Evolutionary conservation across 345 rosid species (phyloP).

Genomic region (Acer yangbiense): DNA sequence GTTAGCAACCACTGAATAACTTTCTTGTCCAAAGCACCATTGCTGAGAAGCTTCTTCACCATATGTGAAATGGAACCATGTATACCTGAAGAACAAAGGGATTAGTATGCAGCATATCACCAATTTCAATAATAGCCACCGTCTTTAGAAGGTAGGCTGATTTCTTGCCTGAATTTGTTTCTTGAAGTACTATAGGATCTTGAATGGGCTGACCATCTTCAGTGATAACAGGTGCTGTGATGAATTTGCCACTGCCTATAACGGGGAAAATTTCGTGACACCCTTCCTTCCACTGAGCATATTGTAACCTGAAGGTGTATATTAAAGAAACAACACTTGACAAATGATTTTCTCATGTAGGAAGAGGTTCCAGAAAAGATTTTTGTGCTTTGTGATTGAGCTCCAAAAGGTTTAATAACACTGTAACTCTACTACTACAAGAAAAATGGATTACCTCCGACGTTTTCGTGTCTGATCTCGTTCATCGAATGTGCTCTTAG

Average conservation of each 20-base stretch:
- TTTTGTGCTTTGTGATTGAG: not conserved
- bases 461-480: conserved; percentile 71
- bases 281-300: conserved; percentile 79
- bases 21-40: conserved; percentile 72
- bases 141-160: conserved; percentile 25
- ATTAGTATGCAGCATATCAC: conserved; percentile 17
- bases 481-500: conserved; percentile 86
- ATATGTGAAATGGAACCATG: conserved; percentile 46
- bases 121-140: conserved; percentile 17
- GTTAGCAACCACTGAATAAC: conserved; percentile 87
- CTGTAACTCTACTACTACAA: not conserved
- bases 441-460: conserved; percentile 62
- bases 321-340: conserved; percentile 15
- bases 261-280: conserved; percentile 75
- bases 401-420: conserved; percentile 9
- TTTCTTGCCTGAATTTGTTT: conserved; percentile 56
- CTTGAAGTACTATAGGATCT: conserved; percentile 77
- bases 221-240: conserved; percentile 91
- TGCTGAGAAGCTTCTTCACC: conserved; percentile 50
- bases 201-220: conserved; percentile 78
- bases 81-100: conserved; percentile 30
- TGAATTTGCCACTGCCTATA: conserved; percentile 81
- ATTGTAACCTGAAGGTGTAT: conserved; percentile 56
- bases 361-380: conserved; percentile 9
- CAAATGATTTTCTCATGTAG: conserved; percentile 6